A percentile compares a stretch with the other conserved stretches of the same genome.
phyloP scores from a whole-genome alignment of 345 rosid genomes.

The Eucalyptus urophylla region DNA sequence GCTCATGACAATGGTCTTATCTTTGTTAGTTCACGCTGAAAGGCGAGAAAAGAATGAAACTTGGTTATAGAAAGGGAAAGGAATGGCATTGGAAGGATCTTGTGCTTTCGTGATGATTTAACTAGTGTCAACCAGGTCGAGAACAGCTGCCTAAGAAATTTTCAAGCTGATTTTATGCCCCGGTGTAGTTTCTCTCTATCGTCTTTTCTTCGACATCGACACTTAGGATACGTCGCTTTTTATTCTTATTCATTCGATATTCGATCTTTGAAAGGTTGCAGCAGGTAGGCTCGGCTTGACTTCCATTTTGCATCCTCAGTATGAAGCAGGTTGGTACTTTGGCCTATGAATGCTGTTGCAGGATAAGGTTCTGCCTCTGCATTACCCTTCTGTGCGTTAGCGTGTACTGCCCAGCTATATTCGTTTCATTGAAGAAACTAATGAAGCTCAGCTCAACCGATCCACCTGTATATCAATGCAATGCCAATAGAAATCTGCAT shows the following conservation, averaged over 20 bases:
- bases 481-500: background rate
- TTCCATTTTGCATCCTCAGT: background rate
- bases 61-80: background rate
- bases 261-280: background rate
- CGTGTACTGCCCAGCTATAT: background rate
- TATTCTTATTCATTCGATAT: background rate
- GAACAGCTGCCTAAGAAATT: background rate
- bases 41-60: background rate
- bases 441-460: background rate
- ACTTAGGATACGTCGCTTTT: background rate
- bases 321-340: background rate
- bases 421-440: background rate
- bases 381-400: background rate
- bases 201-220: background rate
- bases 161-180: background rate
- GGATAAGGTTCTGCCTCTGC: background rate
- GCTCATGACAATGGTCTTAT: background rate
- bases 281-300: background rate
- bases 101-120: background rate
- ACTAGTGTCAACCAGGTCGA: background rate
- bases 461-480: background rate
- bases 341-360: background rate
- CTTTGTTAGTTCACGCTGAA: background rate
- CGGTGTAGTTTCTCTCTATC: background rate
- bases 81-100: background rate